phyloP scores from a whole-genome alignment of 2,329 filamentous ascomycete species.

The Plenodomus biglobosus region DNA sequence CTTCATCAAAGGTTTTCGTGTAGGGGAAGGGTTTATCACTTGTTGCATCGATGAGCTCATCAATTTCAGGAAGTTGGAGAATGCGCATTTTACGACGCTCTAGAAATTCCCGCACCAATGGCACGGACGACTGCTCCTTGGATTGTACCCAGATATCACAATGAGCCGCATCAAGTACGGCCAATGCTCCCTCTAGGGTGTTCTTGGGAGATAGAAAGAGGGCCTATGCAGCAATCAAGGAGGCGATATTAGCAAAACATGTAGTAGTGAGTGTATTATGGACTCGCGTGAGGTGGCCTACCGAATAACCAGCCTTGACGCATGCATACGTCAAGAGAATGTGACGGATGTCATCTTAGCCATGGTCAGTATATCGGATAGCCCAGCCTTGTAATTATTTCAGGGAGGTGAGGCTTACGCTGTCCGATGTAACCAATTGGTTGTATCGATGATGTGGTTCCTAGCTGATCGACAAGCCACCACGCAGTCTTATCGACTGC shows the following conservation, averaged over 20 bases:
- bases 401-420: background rate
- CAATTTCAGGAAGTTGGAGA: constrained; percentile 15
- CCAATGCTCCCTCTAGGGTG: constrained; percentile 20
- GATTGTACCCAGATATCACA: constrained; percentile 21
- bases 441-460: constrained; percentile 15
- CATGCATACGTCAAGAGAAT: constrained; percentile 41
- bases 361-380: constrained; percentile 2
- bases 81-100: constrained; percentile 12
- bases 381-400: background rate
- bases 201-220: constrained; percentile 28
- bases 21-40: constrained; percentile 13
- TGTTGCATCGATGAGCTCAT: constrained; percentile 15
- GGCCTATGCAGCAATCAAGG: constrained; percentile 2
- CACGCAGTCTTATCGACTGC: constrained; percentile 40
- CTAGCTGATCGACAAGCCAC: constrained; percentile 30
- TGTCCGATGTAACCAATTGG: constrained; percentile 32
- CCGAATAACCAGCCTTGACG: constrained; percentile 45
- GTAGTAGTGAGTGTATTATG: background rate
- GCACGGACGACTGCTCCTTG: constrained; percentile 1
- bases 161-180: constrained; percentile 21
- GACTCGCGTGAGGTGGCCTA: background rate
- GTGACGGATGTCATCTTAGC: constrained; percentile 45
- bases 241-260: background rate
- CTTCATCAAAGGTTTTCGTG: constrained; percentile 23
- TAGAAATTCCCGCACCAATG: constrained; percentile 15